These are phyloP conservation scores for Maudiozyma barnettii DNA, from an alignment of 805 yeast species.

Conservation along the genomic window DNA sequence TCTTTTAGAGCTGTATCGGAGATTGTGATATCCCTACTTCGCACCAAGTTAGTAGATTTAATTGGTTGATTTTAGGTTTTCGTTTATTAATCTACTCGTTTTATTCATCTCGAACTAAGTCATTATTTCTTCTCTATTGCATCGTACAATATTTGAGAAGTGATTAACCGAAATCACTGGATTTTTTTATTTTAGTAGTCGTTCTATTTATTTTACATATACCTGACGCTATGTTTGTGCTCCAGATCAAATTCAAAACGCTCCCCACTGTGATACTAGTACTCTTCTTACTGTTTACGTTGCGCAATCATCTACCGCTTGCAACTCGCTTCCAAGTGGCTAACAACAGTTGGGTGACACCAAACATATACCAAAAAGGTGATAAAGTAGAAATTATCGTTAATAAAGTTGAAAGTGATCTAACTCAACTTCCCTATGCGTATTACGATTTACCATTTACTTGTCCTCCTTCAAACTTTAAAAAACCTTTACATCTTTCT, in stretches of 20 bases:
- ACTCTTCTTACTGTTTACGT: neutral
- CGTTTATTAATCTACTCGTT: no score
- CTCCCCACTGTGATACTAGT: neutral
- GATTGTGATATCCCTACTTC: no score
- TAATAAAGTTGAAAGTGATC: constrained; percentile 68
- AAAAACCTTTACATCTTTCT: constrained; percentile 57
- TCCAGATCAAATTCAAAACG: neutral
- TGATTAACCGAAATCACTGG: no score
- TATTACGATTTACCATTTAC: constrained; percentile 73
- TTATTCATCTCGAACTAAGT: no score
- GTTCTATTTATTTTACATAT: neutral
- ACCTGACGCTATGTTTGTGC: neutral
- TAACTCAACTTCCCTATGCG: constrained; percentile 62
- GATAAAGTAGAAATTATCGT: constrained; percentile 61
- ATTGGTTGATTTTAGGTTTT: no score
- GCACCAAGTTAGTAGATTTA: no score
- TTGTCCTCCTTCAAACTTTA: constrained; percentile 51
- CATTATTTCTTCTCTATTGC: no score
- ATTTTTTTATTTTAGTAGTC: no score
- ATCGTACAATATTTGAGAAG: no score
- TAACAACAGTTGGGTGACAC: constrained; percentile 20
- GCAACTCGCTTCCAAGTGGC: neutral
- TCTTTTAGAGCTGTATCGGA: no score
- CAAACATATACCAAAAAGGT: constrained; percentile 36
- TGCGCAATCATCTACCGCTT: neutral